Evolutionary conservation across 805 yeast species (phyloP).

Genomic region (Metschnikowia gelsemii): DNA sequence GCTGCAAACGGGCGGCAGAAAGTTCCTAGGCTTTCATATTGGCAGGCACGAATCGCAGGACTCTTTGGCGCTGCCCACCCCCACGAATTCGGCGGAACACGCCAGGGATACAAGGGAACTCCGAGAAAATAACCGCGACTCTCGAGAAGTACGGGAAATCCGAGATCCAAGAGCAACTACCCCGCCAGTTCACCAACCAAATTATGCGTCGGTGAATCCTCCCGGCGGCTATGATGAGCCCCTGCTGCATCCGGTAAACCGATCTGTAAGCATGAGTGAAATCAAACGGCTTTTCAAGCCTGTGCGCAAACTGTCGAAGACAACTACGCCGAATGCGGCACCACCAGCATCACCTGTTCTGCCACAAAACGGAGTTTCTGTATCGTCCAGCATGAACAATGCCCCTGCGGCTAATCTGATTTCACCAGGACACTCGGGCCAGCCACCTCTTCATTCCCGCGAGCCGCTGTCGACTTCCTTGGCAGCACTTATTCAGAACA

Average conservation of each 20-base stretch:
- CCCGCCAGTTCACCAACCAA: too few species aligned
- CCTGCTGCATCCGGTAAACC: slow-evolving; percentile 35
- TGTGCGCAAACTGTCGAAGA: slow-evolving; percentile 32
- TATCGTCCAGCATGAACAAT: neutral
- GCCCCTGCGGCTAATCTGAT: neutral
- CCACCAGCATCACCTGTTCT: neutral
- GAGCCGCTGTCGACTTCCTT: slow-evolving; percentile 21
- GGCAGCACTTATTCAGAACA: slow-evolving; percentile 21
- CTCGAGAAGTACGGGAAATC: too few species aligned
- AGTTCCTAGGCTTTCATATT: slow-evolving; percentile 41
- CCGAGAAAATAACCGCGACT: too few species aligned
- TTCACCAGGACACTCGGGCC: neutral
- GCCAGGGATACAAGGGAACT: too few species aligned
- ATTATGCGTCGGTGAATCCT: too few species aligned
- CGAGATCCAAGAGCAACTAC: neutral
- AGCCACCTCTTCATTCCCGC: slow-evolving; percentile 9
- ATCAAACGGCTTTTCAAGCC: slow-evolving; percentile 73
- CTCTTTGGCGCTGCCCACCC: slow-evolving; percentile 35
- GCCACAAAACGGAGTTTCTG: slow-evolving; percentile 1
- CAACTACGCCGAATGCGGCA: too few species aligned
- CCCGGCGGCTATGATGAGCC: too few species aligned
- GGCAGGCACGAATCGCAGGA: slow-evolving; percentile 44
- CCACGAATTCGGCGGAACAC: slow-evolving; percentile 35
- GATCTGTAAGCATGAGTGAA: slow-evolving; percentile 61
- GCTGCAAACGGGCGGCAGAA: too few species aligned